These are phyloP conservation scores for Pythium chondricola DNA, from an alignment of 352 stramenopile genomes.

Conservation along the genomic window DNA sequence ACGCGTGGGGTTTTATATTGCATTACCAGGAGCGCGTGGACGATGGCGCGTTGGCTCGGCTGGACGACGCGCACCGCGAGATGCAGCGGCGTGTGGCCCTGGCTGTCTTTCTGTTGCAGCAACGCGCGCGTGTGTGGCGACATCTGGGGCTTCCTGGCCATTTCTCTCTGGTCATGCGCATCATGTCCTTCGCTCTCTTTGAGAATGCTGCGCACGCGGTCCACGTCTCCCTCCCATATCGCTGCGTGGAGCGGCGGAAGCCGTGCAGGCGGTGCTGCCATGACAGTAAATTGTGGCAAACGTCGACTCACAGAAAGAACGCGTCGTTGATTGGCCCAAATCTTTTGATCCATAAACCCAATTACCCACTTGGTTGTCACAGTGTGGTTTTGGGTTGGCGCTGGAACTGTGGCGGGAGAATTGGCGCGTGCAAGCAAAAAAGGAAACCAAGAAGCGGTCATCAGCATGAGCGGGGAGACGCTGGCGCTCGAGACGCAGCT, in stretches of 20 bases:
- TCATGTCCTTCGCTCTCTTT: no score
- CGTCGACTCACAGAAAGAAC: no score
- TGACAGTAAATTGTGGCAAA: not conserved
- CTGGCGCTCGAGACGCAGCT: conserved; percentile 73
- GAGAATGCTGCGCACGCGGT: conserved; percentile 28
- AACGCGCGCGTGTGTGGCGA: conserved; percentile 22
- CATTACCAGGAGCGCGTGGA: conserved; percentile 53
- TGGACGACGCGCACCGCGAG: conserved; percentile 65
- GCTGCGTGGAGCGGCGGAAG: conserved; percentile 51
- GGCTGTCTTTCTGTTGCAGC: conserved; percentile 47
- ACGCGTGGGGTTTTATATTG: no score
- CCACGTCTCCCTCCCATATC: conserved; percentile 59
- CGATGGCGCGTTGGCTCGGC: conserved; percentile 46
- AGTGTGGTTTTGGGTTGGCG: conserved; percentile 1
- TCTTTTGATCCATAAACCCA: not conserved
- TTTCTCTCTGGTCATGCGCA: no score
- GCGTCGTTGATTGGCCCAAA: conserved; percentile 2
- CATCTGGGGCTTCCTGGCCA: not conserved
- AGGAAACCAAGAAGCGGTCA: not conserved
- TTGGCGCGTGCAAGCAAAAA: not conserved
- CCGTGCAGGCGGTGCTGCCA: not conserved
- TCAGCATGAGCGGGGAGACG: conserved; percentile 37
- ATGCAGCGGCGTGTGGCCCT: conserved; percentile 68
- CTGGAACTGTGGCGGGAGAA: conserved; percentile 8
- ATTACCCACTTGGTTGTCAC: not conserved